A percentile compares a stretch with the other conserved stretches of the same genome.
These are phyloP conservation scores for Capsicum chinense DNA, from an alignment of 257 asterid genomes.

Conservation along the genomic window DNA sequence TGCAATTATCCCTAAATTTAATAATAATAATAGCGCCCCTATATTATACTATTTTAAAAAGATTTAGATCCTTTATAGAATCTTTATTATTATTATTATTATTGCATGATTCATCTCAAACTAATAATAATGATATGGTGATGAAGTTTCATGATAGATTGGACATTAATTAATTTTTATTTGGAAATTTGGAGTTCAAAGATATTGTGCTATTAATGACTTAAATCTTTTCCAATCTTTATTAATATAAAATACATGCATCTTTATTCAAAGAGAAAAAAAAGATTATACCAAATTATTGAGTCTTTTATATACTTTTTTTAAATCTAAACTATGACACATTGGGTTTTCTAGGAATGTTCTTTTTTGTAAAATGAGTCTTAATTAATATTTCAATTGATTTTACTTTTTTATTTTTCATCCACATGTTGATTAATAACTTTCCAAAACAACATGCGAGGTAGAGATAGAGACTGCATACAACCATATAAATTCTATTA, in stretches of 20 bases:
- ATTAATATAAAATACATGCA: neutral
- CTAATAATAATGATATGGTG: neutral
- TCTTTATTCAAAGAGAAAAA: conserved; percentile 7
- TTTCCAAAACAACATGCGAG: too few species aligned
- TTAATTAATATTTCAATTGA: neutral
- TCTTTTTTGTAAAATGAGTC: neutral
- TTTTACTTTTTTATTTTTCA: neutral
- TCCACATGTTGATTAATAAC: neutral
- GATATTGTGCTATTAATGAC: neutral
- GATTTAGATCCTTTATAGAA: neutral
- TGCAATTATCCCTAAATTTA: neutral
- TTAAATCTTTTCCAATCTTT: neutral
- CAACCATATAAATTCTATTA: too few species aligned
- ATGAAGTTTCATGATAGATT: conserved; percentile 5
- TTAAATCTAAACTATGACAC: neutral
- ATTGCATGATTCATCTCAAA: neutral
- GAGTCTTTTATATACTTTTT: neutral
- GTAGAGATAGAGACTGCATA: too few species aligned
- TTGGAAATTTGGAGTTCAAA: neutral
- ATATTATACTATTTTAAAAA: neutral
- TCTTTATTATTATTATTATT: neutral
- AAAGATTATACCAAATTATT: neutral
- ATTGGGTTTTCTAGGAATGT: neutral
- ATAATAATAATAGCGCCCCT: too few species aligned
- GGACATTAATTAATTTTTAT: neutral